Evolutionary conservation across 2,329 filamentous ascomycete genomes (phyloP), one percentile per base, ranked within the genome.

Genomic region (Diatrype stigma): DNA sequence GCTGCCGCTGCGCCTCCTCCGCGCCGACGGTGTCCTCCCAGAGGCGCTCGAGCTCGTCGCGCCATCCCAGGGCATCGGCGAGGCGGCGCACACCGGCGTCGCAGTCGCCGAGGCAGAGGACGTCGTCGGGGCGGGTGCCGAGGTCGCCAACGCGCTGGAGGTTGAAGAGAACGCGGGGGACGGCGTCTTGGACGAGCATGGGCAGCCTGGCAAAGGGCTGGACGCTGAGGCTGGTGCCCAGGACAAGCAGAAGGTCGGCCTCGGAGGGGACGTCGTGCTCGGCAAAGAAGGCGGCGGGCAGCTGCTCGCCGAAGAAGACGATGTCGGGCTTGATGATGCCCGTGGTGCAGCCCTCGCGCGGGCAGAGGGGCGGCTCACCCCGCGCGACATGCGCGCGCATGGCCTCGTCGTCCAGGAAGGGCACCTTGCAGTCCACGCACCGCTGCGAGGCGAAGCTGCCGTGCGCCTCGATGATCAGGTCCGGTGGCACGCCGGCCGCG

Each of bases 321-420:
- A 96, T 96, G 62, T 96, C 90, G 0, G 92, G 92, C 71, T 96
- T 96, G 35, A 96, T 90, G 2, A 94, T 73, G 0, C 92, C 92
- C 34, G 79, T 74, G 66, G 79, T 74, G 66, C 93, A 97, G 19
- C 72, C 66, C 8, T 73, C 63, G 4, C 73, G 70, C 37, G 70
- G 57, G 66, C 93, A 97, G 53, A 73, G 76, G 0, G 93, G 90
- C 0, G 96, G 87, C 23, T 82, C 75, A 22, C 82, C 86, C 34
- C 74, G 75, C 3, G 77, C 70, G 21, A 97, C 83, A 52, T 85
- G 81, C 55, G 81, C 72, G 61, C 78, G 79, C 87, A 97, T 96
- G 58, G n/a, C n/a, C n/a, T 81, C 69, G 3, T 87, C 82, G 34
- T 86, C 85, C 0, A 90, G 87, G 64, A 85, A 97, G 1, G 78